Conservation (phyloP, 1,284 basidiomycete species). For the Pascua guehoae region DNA sequence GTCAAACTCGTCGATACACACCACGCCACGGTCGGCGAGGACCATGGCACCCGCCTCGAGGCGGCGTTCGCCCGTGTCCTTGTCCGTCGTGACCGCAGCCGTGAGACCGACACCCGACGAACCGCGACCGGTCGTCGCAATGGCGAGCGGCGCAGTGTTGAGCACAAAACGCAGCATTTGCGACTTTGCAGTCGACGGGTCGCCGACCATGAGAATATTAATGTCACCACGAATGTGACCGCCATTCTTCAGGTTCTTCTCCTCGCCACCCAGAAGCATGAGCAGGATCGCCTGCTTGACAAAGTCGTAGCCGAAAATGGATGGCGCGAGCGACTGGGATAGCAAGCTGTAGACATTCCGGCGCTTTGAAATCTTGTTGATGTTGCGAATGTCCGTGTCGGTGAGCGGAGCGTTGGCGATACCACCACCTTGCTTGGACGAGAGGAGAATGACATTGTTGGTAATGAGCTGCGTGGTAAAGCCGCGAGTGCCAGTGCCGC, state of each 20-base stretch:
- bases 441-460: slow-evolving; percentile 94
- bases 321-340: slow-evolving; percentile 92
- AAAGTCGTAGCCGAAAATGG: slow-evolving; percentile 93
- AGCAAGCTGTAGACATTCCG: slow-evolving; percentile 84
- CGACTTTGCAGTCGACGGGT: slow-evolving; percentile 96
- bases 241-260: slow-evolving; percentile 96
- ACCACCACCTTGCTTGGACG: slow-evolving; percentile 92
- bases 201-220: slow-evolving; percentile 99
- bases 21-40: slow-evolving; percentile 96
- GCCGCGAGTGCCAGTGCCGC: slow-evolving; percentile 71
- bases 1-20: slow-evolving; percentile 99
- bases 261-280: slow-evolving; percentile 88
- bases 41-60: slow-evolving; percentile 99
- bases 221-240: slow-evolving; percentile 99
- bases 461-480: slow-evolving; percentile 94
- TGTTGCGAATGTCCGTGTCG: slow-evolving; percentile 91
- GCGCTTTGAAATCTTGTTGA: slow-evolving; percentile 85
- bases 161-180: slow-evolving; percentile 96
- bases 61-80: slow-evolving; percentile 88
- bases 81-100: slow-evolving; percentile 97
- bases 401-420: slow-evolving; percentile 91
- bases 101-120: slow-evolving; percentile 98
- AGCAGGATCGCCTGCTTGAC: slow-evolving; percentile 94
- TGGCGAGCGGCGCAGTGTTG: slow-evolving; percentile 92
- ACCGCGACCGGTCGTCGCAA: slow-evolving; percentile 96